Evolutionary conservation across 1,284 basidiomycete genomes (phyloP), one percentile per base, ranked within the genome.

Genomic region (Inonotus obliquus): DNA sequence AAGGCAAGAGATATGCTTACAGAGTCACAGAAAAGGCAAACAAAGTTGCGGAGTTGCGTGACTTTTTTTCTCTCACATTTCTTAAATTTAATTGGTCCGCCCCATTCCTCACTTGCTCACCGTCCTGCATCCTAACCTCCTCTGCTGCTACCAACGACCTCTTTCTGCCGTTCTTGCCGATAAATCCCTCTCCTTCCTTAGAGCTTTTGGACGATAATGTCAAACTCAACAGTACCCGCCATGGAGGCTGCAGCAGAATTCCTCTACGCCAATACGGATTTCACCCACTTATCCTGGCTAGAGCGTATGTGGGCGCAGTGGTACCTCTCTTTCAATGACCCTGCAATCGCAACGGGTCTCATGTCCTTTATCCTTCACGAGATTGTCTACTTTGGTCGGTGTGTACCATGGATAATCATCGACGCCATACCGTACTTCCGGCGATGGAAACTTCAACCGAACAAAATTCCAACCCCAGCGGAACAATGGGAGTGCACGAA

Each of bases 401-500:
- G 89, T 66, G 77, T 99, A 25, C 97, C 96, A 0, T 98, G 94
- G 93, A 90, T 98, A 70, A 91, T 98, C 75, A 90, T 98, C 74
- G 97, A 98, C 75, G 78, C 87, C 2, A 94, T 95, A 57, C 94
- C 95, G 0, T 96, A 92, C 77, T 98, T 98, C 79, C 85, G 85
- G 64, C 83, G 87, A 77, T 98, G 94, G 92, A 99, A 99, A 77
- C 80, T 99, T 4, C 96, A 99, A 73, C 86, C 91, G 13, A 81
- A 78, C 68, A 98, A 98, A 75, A 71, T 92, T 0, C 92, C 95
- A 2, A 87, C 93, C 1, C 67, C 83, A 0, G 77, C 80, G 62
- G 92, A 98, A 72, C 94, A 98, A 75, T 97, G 94, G 94, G 89
- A 94, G 66, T 98, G 95, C 79, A 97, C 94, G 39, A 96, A 95